Evolutionary conservation across 805 yeast genomes (phyloP).

Genomic region (Yamadazyma paraphyllophila): DNA sequence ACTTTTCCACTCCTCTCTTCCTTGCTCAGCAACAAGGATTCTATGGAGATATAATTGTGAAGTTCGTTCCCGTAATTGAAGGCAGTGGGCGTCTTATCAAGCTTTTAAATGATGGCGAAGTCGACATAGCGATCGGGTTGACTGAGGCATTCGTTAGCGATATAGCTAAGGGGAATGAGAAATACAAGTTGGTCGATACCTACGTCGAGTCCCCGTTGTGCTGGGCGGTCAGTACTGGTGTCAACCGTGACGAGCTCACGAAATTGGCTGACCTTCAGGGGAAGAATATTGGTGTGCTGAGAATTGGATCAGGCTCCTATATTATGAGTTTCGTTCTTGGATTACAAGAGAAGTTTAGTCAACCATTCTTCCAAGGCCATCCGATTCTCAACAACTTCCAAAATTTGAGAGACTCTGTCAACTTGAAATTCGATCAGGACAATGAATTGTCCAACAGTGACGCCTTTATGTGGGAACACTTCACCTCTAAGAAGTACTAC

Average conservation of each 20-base stretch:
- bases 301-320: slow-evolving; percentile 90
- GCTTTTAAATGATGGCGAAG: slow-evolving; percentile 57
- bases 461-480: slow-evolving; percentile 95
- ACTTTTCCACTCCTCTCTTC: slow-evolving; percentile 82
- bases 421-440: slow-evolving; percentile 36
- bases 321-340: slow-evolving; percentile 89
- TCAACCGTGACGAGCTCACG: slow-evolving; percentile 52
- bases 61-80: slow-evolving; percentile 69
- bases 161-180: slow-evolving; percentile 63
- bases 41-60: slow-evolving; percentile 52
- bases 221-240: slow-evolving; percentile 88
- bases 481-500: slow-evolving; percentile 83
- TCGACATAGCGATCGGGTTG: slow-evolving; percentile 82
- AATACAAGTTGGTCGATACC: slow-evolving; percentile 70
- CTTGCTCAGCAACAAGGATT: slow-evolving; percentile 64
- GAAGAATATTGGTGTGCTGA: slow-evolving; percentile 68
- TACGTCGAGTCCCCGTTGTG: slow-evolving; percentile 84
- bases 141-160: slow-evolving; percentile 92
- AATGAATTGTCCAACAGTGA: slow-evolving; percentile 53
- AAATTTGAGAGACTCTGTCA: slow-evolving; percentile 78
- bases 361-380: slow-evolving; percentile 51
- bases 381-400: slow-evolving; percentile 65
- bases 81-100: slow-evolving; percentile 89
- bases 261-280: slow-evolving; percentile 55
- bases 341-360: slow-evolving; percentile 51